These are phyloP conservation scores for Lagenidium giganteum DNA, from an alignment of 352 stramenopile species.

Conservation along the genomic window DNA sequence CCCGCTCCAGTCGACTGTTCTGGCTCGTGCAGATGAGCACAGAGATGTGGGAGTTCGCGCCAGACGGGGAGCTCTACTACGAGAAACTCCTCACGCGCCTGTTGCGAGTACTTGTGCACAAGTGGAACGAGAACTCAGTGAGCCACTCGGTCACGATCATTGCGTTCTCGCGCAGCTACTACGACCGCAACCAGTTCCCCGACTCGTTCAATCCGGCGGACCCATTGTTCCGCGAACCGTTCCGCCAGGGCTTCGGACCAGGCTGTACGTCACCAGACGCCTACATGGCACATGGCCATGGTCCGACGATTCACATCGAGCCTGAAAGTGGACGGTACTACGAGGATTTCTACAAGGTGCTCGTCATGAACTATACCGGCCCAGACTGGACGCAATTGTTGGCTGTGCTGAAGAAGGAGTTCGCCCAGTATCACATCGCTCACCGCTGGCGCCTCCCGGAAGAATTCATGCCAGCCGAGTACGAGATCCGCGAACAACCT, in stretches of 20 bases:
- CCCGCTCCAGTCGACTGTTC: constrained; percentile 93
- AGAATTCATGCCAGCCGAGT: constrained; percentile 39
- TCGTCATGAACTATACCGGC: constrained; percentile 85
- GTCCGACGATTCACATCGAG: constrained; percentile 61
- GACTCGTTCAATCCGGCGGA: constrained; percentile 36
- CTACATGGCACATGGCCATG: constrained; percentile 27
- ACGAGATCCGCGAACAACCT: constrained; percentile 39
- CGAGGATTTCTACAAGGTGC: constrained; percentile 81
- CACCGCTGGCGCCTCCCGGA: constrained; percentile 62
- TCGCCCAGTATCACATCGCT: constrained; percentile 86
- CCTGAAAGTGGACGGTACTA: constrained; percentile 45
- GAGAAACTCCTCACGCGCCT: constrained; percentile 86
- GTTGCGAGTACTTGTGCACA: constrained; percentile 64
- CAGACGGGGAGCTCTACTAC: constrained; percentile 87
- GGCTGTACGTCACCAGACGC: constrained; percentile 18
- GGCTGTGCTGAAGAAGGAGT: constrained; percentile 91
- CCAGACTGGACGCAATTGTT: constrained; percentile 90
- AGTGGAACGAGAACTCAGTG: constrained; percentile 83
- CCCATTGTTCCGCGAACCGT: constrained; percentile 36
- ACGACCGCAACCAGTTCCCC: constrained; percentile 69
- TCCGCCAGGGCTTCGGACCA: constrained; percentile 41
- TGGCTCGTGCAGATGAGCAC: constrained; percentile 97
- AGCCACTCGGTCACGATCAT: constrained; percentile 91
- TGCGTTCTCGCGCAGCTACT: constrained; percentile 89
- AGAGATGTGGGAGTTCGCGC: constrained; percentile 92